These are phyloP conservation scores for Zoysia matrella DNA, from an alignment of 202 grass and related monocot genomes.

Conservation along the genomic window DNA sequence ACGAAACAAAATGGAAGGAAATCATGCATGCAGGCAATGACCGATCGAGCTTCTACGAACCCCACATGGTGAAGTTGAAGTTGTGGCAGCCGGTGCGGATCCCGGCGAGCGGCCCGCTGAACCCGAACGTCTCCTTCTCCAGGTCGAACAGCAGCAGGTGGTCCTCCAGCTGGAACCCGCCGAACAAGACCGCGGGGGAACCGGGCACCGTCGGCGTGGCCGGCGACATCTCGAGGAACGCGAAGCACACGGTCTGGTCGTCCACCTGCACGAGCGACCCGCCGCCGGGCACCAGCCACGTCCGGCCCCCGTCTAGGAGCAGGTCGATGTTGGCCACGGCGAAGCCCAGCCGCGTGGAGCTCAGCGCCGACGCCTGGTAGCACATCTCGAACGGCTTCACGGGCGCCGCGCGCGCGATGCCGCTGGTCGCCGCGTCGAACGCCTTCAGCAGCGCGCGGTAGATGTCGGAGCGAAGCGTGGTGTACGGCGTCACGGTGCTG, in stretches of 20 bases:
- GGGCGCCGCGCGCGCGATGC: constrained; percentile 2
- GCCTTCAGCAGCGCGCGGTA: constrained; percentile 41
- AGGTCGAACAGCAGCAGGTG: no score
- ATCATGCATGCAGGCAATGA: no score
- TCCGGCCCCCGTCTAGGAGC: constrained; percentile 36
- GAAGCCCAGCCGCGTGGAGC: constrained; percentile 32
- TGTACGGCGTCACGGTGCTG: constrained; percentile 32
- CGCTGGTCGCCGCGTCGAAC: constrained; percentile 38
- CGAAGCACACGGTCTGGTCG: no score
- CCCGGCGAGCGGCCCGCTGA: constrained; percentile 24
- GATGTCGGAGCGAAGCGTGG: constrained; percentile 53
- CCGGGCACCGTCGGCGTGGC: no score
- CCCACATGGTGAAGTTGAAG: constrained; percentile 42
- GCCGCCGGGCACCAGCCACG: constrained; percentile 46
- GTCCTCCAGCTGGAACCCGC: no score
- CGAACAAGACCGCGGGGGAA: no score
- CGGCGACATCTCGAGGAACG: no score
- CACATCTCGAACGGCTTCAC: constrained; percentile 42
- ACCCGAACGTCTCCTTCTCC: constrained; percentile 5
- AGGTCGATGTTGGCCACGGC: constrained; percentile 52
- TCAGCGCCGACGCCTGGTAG: constrained; percentile 30
- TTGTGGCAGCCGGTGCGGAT: background rate
- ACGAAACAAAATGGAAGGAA: background rate
- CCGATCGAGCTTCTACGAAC: no score
- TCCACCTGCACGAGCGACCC: background rate